These are phyloP conservation scores for Eimeria necatrix DNA, from an alignment of 169 alveolate species.

Conservation along the genomic window DNA sequence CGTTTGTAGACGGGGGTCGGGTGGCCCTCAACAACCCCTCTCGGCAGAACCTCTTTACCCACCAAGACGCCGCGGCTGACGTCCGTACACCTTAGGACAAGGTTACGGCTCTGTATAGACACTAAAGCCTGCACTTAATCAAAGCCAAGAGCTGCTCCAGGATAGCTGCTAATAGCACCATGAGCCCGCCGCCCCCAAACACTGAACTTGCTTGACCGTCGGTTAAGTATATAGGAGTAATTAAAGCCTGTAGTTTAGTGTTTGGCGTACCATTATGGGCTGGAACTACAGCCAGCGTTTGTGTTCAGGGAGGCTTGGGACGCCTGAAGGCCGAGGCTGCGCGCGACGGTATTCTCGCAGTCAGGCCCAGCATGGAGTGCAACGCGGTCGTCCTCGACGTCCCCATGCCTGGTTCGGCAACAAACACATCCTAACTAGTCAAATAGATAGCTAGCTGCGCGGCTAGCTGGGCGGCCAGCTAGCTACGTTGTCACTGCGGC, in stretches of 20 bases:
- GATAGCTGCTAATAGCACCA: too few relatives aligned
- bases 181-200: too few relatives aligned
- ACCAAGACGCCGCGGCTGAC: slow-evolving; percentile 92
- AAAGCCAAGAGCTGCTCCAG: too few relatives aligned
- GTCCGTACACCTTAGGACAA: slow-evolving; percentile 27
- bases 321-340: slow-evolving; percentile 92
- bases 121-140: too few relatives aligned
- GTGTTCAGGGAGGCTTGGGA: not conserved
- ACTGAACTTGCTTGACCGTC: too few relatives aligned
- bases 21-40: slow-evolving; percentile 96
- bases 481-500: too few relatives aligned
- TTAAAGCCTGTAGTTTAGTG: too few relatives aligned
- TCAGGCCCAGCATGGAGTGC: slow-evolving; percentile 91
- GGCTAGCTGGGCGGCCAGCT: not conserved
- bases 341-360: slow-evolving; percentile 89
- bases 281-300: not conserved
- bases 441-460: not conserved
- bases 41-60: slow-evolving; percentile 94
- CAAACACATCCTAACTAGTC: slow-evolving; percentile 75
- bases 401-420: slow-evolving; percentile 96
- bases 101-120: too few relatives aligned
- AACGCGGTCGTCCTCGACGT: slow-evolving; percentile 89
- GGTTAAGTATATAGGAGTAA: too few relatives aligned
- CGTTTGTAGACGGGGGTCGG: slow-evolving; percentile 94
- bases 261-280: too few relatives aligned